Conservation (phyloP, 2,329 filamentous ascomycete genomes). For the Amylocarpus encephaloides region DNA sequence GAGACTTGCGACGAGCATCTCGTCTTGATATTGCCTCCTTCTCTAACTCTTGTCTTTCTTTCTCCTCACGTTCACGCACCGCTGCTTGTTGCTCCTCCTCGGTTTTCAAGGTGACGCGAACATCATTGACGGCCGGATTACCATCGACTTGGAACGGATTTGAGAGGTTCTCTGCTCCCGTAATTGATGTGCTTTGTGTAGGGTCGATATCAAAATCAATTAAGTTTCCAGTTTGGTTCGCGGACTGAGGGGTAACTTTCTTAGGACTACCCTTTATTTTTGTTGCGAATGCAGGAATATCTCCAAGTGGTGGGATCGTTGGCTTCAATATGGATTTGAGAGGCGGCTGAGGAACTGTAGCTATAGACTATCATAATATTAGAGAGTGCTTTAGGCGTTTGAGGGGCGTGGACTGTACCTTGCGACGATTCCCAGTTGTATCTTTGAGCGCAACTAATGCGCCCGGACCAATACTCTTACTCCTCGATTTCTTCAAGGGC, state of each 20-base stretch:
- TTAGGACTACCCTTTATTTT: slow-evolving; percentile 25
- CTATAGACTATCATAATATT: slow-evolving; percentile 25
- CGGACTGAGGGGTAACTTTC: slow-evolving; percentile 23
- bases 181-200: slow-evolving; percentile 15
- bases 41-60: slow-evolving; percentile 52
- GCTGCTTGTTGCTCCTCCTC: slow-evolving; percentile 67
- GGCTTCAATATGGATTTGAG: slow-evolving; percentile 76
- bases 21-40: slow-evolving; percentile 63
- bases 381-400: slow-evolving; percentile 19
- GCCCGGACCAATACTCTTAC: slow-evolving; percentile 93
- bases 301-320: slow-evolving; percentile 59
- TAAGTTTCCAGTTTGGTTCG: slow-evolving; percentile 19
- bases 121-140: slow-evolving; percentile 31
- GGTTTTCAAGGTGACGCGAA: slow-evolving; percentile 58
- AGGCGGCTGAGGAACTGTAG: slow-evolving; percentile 34
- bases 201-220: slow-evolving; percentile 27
- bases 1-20: slow-evolving; percentile 85
- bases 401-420: slow-evolving; percentile 48
- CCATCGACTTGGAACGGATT: slow-evolving; percentile 42
- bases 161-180: slow-evolving; percentile 36
- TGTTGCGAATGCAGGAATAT: slow-evolving; percentile 52
- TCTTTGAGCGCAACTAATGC: slow-evolving; percentile 77
- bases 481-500: slow-evolving; percentile 63
- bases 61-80: slow-evolving; percentile 62
- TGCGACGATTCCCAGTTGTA: slow-evolving; percentile 68